Base-by-base conservation (phyloP, 208 protist genomes). In the Trypanosoma boissoni region DNA sequence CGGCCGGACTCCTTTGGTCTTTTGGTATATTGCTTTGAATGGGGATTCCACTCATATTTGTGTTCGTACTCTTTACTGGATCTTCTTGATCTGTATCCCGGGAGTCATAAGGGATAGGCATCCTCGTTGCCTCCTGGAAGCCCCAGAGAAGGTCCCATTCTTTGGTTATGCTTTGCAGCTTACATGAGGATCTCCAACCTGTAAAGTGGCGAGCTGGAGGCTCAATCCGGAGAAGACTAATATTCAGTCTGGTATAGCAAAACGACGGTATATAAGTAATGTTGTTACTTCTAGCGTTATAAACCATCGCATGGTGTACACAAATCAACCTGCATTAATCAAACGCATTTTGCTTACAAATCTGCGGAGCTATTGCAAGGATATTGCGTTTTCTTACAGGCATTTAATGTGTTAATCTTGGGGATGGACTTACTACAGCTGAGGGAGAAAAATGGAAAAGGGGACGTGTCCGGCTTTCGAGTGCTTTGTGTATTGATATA, bases 331-430 rank as follows among this genome's bases (percentile, higher is more conserved):
- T 3, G 56, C 66, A 21, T 71, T 96, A 27, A 53, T 96, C 24
- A 86, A 85, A 44, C 89, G 86, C 18, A 83, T 96, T 12, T 75
- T 96, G 0, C 58, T 86, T 41, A 91, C 84, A n/a, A 76, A 92
- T 48, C 86, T 92, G 71, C 76, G 84, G 39, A 89, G 85, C 60
- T 96, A 96, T 68, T 59, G 65, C 51, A 96, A 96, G 65, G 90
- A 83, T 48, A 70, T 91, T 41, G 78, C 68, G 8, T 76, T 73
- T 16, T 83, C 85, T 14, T 96, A 96, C 74, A 92, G 89, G 52
- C 86, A 91, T 53, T 96, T 96, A 58, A 77, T 96, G 75, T 92
- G 85, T 49, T 67, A n/a, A 94, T 5, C 85, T 96, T 50, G 90
- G 90, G 34, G 92, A 74, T 53, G 87, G 90, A 7, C 84, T 96